phyloP scores from a whole-genome alignment of 129 eudicot species.

The Arctium minus region DNA sequence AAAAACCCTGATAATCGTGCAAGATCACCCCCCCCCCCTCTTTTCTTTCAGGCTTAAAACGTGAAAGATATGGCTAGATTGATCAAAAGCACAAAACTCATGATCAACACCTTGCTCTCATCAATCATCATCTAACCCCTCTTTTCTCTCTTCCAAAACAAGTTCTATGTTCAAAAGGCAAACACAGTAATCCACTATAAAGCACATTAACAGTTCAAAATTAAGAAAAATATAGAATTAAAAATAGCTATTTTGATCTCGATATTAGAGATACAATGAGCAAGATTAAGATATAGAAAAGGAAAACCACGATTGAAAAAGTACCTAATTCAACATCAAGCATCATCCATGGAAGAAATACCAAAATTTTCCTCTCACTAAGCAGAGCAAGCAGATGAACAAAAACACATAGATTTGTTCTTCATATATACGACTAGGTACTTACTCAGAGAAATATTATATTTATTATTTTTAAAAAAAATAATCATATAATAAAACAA shows the following conservation, averaged over 20 bases:
- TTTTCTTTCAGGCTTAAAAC: background rate
- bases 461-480: background rate
- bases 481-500: background rate
- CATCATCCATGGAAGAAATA: constrained; percentile 28
- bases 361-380: background rate
- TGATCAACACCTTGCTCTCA: constrained; percentile 9
- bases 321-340: constrained; percentile 24
- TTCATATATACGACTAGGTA: constrained; percentile 26
- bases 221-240: background rate
- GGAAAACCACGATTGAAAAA: background rate
- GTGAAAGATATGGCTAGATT: constrained; percentile 7
- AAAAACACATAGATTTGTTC: constrained; percentile 14
- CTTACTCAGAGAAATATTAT: background rate
- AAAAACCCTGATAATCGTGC: background rate
- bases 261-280: background rate
- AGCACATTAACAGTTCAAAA: constrained; percentile 4
- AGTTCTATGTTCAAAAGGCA: background rate
- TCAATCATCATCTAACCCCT: background rate
- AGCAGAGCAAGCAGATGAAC: constrained; percentile 25
- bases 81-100: constrained; percentile 24
- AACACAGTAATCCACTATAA: background rate
- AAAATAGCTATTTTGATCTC: background rate
- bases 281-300: background rate
- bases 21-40: constrained; percentile 1
- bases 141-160: background rate